Percentiles rank a stretch among this genome's conserved stretches.
Conservation (phyloP, 257 asterid genomes). For the Solanum tacnaense region DNA sequence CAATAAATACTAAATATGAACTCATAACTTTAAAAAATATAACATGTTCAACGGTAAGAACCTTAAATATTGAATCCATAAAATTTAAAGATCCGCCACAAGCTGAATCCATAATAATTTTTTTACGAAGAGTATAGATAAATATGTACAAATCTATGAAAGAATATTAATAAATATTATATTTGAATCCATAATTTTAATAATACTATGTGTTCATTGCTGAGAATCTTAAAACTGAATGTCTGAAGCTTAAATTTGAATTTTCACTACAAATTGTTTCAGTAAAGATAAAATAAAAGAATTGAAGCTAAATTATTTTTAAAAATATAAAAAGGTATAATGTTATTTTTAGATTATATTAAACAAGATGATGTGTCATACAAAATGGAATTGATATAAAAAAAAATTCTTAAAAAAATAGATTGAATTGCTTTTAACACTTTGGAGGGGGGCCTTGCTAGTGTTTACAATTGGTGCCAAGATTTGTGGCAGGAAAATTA, state of each 20-base stretch:
- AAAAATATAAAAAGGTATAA: neutral
- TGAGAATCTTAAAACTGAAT: neutral
- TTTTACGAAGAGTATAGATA: neutral
- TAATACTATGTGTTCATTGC: neutral
- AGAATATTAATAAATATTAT: neutral
- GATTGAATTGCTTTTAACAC: neutral
- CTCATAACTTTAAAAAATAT: neutral
- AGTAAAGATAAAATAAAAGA: neutral
- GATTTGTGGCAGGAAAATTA: neutral
- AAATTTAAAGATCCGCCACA: neutral
- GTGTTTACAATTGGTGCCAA: neutral
- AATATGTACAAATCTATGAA: neutral
- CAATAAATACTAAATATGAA: neutral
- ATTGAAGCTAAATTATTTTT: neutral
- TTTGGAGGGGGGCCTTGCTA: neutral
- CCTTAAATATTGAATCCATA: neutral
- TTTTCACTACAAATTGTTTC: neutral
- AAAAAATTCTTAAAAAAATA: neutral
- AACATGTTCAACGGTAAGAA: fast-evolving
- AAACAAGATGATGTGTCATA: neutral
- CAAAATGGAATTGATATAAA: neutral
- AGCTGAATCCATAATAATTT: neutral
- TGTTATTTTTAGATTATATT: neutral
- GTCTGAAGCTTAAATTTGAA: fast-evolving
- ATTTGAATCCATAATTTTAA: neutral